Evolutionary conservation across 768 basidiomycete genomes (phyloP), one percentile per base, ranked within the genome.

Genomic region (Panus rudis): DNA sequence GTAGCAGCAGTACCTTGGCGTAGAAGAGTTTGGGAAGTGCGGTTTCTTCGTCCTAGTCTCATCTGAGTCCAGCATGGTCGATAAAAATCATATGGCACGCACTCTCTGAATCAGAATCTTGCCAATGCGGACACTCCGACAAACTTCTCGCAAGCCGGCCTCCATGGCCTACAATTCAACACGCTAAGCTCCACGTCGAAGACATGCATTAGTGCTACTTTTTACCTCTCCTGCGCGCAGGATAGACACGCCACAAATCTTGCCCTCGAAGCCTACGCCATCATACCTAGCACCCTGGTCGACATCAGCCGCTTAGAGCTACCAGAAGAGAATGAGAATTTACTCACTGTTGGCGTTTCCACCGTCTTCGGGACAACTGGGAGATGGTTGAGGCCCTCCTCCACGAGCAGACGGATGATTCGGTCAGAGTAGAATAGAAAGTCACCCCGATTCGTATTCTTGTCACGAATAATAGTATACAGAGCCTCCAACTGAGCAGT

Each of bases 71-170:
- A 33, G 20, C 8, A 37, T 14, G 43, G 30, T 27, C 22, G 33
- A 5, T 24, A 3, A 8, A 34, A 13, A 24, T n/a, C 16, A 38
- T 10, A 14, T 4, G 17, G 37, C 20, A 57, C 76, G 49, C 63
- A 91, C 92, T 60, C 94, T 67, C 66, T 99, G 94, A 49, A 99
- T 99, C 37, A 99, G 71, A 56, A 99, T 98, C 70, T 99, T 99
- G 37, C 94, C 94, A 46, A 99, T 94, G 49, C 94, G 76, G 21
- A 90, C 87, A 55, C 81, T 88, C 53, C 94, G 76, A 67, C 93
- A 97, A 28, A 97, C 94, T 63, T 97, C 94, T 32, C 94, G 73
- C 48, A 99, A 69, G 28, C 94, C 96, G 11, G 89, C 90, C 65
- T 99, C 94, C 94, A 99, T 99, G 2, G 93, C 92, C 87, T 92